phyloP scores from a whole-genome alignment of 2,329 filamentous ascomycete species.

The Microcyclospora tardicrescens region DNA sequence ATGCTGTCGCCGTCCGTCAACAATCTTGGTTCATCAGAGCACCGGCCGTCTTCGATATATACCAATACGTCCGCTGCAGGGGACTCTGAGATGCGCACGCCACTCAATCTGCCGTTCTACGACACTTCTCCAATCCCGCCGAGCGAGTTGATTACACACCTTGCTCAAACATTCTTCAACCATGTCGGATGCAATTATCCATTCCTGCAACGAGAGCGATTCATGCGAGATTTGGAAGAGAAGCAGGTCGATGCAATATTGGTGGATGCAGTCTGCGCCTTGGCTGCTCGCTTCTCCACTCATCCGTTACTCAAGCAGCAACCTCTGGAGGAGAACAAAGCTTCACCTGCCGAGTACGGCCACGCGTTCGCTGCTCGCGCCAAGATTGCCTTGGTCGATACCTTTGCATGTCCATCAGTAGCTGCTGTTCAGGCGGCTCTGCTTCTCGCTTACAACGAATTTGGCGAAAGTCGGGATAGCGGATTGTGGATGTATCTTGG shows the following conservation, averaged over 20 bases:
- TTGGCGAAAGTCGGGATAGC: conserved; percentile 78
- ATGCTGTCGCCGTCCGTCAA: conserved; percentile 16
- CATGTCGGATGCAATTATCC: conserved; percentile 79
- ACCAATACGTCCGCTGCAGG: conserved; percentile 15
- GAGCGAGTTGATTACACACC: conserved; percentile 59
- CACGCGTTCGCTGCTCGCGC: conserved; percentile 69
- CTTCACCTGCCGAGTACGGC: conserved; percentile 52
- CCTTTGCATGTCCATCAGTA: conserved; percentile 69
- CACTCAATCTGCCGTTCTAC: conserved; percentile 51
- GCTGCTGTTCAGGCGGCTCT: conserved; percentile 74
- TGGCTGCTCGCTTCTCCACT: conserved; percentile 67
- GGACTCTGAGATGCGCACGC: conserved; percentile 30
- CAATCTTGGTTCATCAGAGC: conserved; percentile 6
- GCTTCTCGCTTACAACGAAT: conserved; percentile 76
- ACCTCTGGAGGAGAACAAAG: conserved; percentile 37
- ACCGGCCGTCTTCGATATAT: conserved; percentile 9
- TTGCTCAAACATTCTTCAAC: conserved; percentile 69
- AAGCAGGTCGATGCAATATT: conserved; percentile 74
- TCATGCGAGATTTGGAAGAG: conserved; percentile 62
- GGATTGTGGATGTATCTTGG: conserved; percentile 90
- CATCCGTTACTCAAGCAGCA: conserved; percentile 39
- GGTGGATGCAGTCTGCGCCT: conserved; percentile 72
- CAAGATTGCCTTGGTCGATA: conserved; percentile 70
- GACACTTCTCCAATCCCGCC: conserved; percentile 61
- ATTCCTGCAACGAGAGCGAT: conserved; percentile 61